phyloP scores from a whole-genome alignment of 768 basidiomycete species.

The Tulasnella sp. region DNA sequence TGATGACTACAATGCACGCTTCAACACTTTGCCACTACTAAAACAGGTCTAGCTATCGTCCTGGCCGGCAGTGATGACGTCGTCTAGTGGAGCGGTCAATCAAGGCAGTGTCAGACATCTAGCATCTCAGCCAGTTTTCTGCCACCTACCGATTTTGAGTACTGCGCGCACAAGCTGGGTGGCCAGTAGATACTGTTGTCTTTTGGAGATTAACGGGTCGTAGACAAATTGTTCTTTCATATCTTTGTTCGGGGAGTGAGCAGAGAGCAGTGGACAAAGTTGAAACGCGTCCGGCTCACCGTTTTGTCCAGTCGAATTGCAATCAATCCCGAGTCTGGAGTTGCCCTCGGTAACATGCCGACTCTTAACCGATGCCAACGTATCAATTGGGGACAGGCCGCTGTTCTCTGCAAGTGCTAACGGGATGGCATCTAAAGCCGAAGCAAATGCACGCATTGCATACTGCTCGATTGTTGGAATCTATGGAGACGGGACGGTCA shows the following conservation, averaged over 20 bases:
- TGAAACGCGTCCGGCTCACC: slow-evolving; percentile 50
- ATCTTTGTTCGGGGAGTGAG: slow-evolving; percentile 49
- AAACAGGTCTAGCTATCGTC: slow-evolving; percentile 50
- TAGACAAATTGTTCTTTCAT: slow-evolving; percentile 98
- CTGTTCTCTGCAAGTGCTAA: slow-evolving; percentile 98
- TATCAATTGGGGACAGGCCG: slow-evolving; percentile 93
- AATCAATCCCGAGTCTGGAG: slow-evolving; percentile 89
- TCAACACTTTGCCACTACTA: not conserved
- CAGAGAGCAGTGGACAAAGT: not conserved
- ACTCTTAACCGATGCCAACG: slow-evolving; percentile 92
- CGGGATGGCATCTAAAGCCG: slow-evolving; percentile 91
- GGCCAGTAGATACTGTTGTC: slow-evolving; percentile 95
- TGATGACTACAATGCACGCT: not conserved
- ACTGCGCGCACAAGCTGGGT: slow-evolving; percentile 79
- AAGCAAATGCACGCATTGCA: slow-evolving; percentile 98
- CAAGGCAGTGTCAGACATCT: not conserved
- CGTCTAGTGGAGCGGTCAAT: slow-evolving; percentile 48
- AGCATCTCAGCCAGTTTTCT: not conserved
- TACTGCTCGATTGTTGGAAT: slow-evolving; percentile 98
- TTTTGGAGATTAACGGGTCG: slow-evolving; percentile 94
- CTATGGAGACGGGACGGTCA: slow-evolving; percentile 40
- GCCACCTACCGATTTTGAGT: slow-evolving; percentile 71
- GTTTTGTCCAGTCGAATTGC: slow-evolving; percentile 77
- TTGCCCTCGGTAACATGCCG: slow-evolving; percentile 83
- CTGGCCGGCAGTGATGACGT: slow-evolving; percentile 71